These are phyloP conservation scores for Dactylellina drechsleri DNA, from an alignment of 2,329 filamentous ascomycete genomes.

Conservation along the genomic window DNA sequence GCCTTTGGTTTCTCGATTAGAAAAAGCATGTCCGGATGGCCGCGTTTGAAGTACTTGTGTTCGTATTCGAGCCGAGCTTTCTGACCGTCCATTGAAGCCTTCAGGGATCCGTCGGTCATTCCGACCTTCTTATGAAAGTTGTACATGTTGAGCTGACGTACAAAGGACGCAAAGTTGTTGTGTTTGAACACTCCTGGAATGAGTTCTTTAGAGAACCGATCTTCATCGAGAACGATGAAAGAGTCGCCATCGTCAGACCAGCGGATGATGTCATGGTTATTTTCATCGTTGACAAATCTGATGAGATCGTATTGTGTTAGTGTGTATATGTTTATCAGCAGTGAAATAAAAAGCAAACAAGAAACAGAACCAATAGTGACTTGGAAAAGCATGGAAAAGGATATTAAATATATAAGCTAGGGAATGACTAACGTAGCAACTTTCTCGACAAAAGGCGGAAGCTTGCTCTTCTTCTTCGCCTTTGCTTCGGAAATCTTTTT, in stretches of 20 bases:
- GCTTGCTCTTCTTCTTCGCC: constrained; percentile 76
- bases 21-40: constrained; percentile 81
- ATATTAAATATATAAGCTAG: constrained; percentile 7
- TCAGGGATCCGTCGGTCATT: constrained; percentile 96
- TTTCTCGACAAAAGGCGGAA: constrained; percentile 97
- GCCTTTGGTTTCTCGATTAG: constrained; percentile 71
- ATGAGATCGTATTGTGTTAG: constrained; percentile 29
- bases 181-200: constrained; percentile 82
- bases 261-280: constrained; percentile 92
- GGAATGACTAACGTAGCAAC: constrained; percentile 46
- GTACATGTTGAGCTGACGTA: constrained; percentile 76
- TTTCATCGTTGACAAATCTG: constrained; percentile 91
- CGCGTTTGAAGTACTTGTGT: constrained; percentile 94
- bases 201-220: constrained; percentile 80
- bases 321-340: constrained; percentile 42
- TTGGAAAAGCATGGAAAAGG: constrained; percentile 9
- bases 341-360: constrained; percentile 11
- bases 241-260: constrained; percentile 98
- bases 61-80: constrained; percentile 99
- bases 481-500: constrained; percentile 90
- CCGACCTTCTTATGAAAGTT: constrained; percentile 78
- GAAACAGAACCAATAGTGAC: background rate
- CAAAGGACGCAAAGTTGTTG: constrained; percentile 81
- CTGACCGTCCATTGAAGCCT: constrained; percentile 93
- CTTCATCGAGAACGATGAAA: constrained; percentile 95